Evolutionary conservation across 2,329 filamentous ascomycete genomes (phyloP), one percentile per base, ranked within the genome.

Genomic region (Neonectria faginata): DNA sequence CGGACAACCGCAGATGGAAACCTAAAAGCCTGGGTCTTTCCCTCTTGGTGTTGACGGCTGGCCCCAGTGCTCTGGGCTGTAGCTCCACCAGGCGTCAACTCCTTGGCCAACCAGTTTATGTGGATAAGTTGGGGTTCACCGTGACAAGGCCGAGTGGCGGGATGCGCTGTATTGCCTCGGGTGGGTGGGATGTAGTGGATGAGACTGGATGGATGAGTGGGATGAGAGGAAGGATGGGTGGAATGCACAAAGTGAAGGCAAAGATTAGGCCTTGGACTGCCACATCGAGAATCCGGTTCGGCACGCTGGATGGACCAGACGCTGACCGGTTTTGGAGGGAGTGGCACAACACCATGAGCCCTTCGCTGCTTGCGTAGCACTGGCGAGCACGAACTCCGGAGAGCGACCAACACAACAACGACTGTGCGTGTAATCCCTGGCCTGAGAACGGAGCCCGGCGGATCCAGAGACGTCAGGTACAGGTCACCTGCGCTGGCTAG

Each of bases 401-500:
- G 33, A 59, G 57, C 44, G 47, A 59, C 57, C 39, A 41, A 52
- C 27, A 48, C n/a, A 36, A 48, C n/a, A 36, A 45, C 57, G 47
- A 47, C 27, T 14, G 53, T 45, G 33, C 41, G n/a, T n/a, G 50
- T 25, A 36, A 64, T 56, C 56, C 56, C 41, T 59, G 56, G 20
- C 41, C 39, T 47, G 54, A 27, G 47, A 53, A 57, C 48, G 60
- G 54, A 57, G 60, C 54, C 65, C 53, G 47, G 56, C 65, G 60
- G 51, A 66, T 62, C 67, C 71, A 69, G 67, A 68, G 67, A 77
- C 74, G 76, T 74, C 77, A 78, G 76, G 76, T 75, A 78, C 76
- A 78, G 74, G 76, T 77, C 76, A 78, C 75, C 76, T 77, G 75
- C 76, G 65, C 75, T 71, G 62, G 50, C 75, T 73, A 72, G 75